phyloP scores from a whole-genome alignment of 1,284 basidiomycete species.

The Marasmius tenuissimus region DNA sequence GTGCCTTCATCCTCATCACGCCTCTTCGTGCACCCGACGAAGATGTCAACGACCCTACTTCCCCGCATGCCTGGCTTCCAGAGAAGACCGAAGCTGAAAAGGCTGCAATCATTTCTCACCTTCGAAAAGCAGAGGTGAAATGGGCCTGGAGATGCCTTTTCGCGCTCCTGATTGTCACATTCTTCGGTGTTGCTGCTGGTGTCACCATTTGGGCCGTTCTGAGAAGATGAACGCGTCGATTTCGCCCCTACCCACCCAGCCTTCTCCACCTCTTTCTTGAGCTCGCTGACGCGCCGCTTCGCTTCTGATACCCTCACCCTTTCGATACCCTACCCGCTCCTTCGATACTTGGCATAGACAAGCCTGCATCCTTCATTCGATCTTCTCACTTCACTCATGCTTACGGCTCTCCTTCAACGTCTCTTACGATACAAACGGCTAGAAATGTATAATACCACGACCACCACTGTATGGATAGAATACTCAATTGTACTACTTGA shows the following conservation, averaged over 20 bases:
- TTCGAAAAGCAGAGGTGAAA: conserved; percentile 33
- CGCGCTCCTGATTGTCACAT: conserved; percentile 27
- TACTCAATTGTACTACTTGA: background rate
- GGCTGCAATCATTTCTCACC: conserved; percentile 26
- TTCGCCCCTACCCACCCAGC: background rate
- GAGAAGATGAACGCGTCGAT: conserved; percentile 1
- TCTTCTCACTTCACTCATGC: background rate
- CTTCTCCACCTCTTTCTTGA: background rate
- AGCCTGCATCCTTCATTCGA: too few species aligned
- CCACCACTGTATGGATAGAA: background rate
- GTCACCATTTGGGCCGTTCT: conserved; percentile 22
- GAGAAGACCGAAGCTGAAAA: conserved; percentile 36
- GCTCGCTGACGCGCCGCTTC: background rate
- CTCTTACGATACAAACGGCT: background rate
- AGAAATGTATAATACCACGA: background rate
- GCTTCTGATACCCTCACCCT: background rate
- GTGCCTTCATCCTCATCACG: conserved; percentile 40
- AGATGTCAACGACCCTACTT: conserved; percentile 1
- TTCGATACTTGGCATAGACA: background rate
- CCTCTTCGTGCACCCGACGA: conserved; percentile 34
- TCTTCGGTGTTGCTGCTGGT: conserved; percentile 19
- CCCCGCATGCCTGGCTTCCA: conserved; percentile 30
- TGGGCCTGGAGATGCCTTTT: conserved; percentile 37
- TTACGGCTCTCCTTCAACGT: background rate
- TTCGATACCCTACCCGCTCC: background rate